Conservation (phyloP, 768 basidiomycete genomes). For the Phaffia tasmanica region DNA sequence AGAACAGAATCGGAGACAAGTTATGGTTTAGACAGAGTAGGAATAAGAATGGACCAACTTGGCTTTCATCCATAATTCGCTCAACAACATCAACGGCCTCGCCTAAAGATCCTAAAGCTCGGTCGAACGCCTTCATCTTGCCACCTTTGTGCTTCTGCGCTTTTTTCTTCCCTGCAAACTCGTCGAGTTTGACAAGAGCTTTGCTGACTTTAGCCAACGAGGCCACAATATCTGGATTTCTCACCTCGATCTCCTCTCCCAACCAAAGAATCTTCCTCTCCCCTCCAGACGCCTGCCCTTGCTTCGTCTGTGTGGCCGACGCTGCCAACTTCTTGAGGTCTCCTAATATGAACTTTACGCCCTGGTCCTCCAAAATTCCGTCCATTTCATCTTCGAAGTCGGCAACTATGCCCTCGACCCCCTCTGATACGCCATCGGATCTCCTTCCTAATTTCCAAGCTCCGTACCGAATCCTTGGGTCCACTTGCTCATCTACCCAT, state of each 20-base stretch:
- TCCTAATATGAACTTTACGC: conserved; percentile 21
- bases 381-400: conserved; percentile 42
- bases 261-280: conserved; percentile 56
- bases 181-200: conserved; percentile 53
- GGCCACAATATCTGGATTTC: conserved; percentile 83
- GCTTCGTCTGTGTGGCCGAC: background rate
- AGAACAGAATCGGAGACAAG: background rate
- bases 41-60: conserved; percentile 44
- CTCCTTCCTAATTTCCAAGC: conserved; percentile 64
- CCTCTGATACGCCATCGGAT: conserved; percentile 37
- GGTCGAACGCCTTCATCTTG: conserved; percentile 76
- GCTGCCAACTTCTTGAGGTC: conserved; percentile 47
- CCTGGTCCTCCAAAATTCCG: conserved; percentile 34
- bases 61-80: conserved; percentile 47
- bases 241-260: conserved; percentile 66
- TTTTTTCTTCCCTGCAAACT: conserved; percentile 34
- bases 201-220: conserved; percentile 72
- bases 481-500: conserved; percentile 66
- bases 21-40: background rate
- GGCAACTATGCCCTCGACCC: conserved; percentile 32
- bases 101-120: conserved; percentile 66
- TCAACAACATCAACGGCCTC: conserved; percentile 82
- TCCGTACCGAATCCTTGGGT: conserved; percentile 82
- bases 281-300: background rate
- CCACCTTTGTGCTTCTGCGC: conserved; percentile 41